These are phyloP conservation scores for Prunus yedoensis DNA, from an alignment of 331 rosid genomes.

Conservation along the genomic window DNA sequence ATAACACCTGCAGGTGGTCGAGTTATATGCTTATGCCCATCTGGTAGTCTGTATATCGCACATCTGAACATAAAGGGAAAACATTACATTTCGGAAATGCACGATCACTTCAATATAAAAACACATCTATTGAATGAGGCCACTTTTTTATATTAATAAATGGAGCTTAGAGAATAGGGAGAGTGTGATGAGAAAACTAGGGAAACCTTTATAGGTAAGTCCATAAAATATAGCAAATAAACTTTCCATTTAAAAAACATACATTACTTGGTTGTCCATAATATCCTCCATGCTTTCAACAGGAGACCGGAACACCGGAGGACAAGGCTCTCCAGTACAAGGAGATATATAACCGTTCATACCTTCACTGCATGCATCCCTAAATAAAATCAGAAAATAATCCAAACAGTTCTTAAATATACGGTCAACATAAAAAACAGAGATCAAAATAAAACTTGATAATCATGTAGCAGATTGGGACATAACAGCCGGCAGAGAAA, in stretches of 20 bases:
- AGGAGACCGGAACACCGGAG: conserved; percentile 95
- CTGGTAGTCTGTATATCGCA: conserved; percentile 83
- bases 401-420: conserved; percentile 35
- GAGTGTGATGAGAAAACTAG: too few relatives aligned
- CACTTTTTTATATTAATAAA: neutral
- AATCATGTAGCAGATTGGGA: neutral
- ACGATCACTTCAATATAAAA: neutral
- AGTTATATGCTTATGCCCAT: conserved; percentile 65
- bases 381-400: conserved; percentile 67
- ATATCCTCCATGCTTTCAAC: conserved; percentile 84
- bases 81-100: neutral
- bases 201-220: too few relatives aligned
- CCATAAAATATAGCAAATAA: neutral
- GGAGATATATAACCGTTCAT: conserved; percentile 97
- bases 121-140: neutral
- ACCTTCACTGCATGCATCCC: conserved; percentile 93
- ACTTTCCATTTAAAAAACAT: conserved; percentile 27
- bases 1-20: conserved; percentile 75
- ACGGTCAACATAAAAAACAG: neutral
- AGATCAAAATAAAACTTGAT: neutral
- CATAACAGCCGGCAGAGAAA: neutral
- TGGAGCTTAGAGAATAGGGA: too few relatives aligned
- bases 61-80: conserved; percentile 49
- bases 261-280: conserved; percentile 95
- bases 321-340: conserved; percentile 93